These are phyloP conservation scores for Colletotrichum tamarilloi DNA, from an alignment of 2,329 filamentous ascomycete species.

Conservation along the genomic window DNA sequence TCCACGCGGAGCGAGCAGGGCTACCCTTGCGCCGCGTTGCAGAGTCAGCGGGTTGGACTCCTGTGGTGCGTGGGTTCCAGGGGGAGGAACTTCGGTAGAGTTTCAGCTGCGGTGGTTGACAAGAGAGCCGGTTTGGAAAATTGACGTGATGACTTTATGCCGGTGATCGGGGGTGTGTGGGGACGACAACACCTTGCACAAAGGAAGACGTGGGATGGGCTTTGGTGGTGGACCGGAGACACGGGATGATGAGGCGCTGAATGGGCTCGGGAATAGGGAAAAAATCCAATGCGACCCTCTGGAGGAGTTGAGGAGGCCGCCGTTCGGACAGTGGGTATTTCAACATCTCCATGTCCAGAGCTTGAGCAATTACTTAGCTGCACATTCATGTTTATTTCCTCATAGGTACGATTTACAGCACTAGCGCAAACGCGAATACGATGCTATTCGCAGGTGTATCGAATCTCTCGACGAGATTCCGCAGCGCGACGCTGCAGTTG, in stretches of 20 bases:
- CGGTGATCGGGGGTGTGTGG: slow-evolving; percentile 3
- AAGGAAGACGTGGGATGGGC: background rate
- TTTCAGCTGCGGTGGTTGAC: slow-evolving; percentile 31
- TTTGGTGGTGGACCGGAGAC: slow-evolving; percentile 1
- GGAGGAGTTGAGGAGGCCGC: too few species aligned
- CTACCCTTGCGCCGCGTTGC: slow-evolving; percentile 11
- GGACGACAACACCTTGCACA: background rate
- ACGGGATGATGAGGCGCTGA: background rate
- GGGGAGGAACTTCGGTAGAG: slow-evolving; percentile 4
- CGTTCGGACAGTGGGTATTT: too few species aligned
- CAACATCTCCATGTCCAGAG: too few species aligned
- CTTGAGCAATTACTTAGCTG: too few species aligned
- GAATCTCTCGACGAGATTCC: too few species aligned
- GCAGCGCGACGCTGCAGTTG: too few species aligned
- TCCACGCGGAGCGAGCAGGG: background rate
- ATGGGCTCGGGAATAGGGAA: background rate
- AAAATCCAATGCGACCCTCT: background rate
- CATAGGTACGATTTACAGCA: background rate
- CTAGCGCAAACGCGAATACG: background rate
- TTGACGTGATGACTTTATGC: slow-evolving; percentile 22
- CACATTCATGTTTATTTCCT: too few species aligned
- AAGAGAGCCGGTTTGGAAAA: slow-evolving; percentile 31
- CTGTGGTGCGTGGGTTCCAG: background rate
- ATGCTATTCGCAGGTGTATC: background rate
- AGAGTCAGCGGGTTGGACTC: background rate